Conservation (phyloP, 2,329 filamentous ascomycete genomes). For the Gyromitra esculenta region DNA sequence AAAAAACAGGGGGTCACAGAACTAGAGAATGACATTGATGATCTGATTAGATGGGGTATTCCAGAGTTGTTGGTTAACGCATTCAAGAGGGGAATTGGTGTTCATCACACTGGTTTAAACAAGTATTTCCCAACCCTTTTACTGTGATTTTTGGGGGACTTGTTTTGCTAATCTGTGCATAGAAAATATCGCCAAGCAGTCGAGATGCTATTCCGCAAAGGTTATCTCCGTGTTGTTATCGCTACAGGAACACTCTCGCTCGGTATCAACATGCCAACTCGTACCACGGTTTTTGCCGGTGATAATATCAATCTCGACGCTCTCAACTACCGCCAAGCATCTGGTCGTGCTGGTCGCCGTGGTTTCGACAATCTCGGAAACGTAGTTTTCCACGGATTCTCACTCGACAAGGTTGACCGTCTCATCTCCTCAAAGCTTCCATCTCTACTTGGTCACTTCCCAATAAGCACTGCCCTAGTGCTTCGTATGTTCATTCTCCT, state of each 20-base stretch:
- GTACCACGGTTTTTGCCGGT: constrained; percentile 79
- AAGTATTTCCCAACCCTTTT: constrained; percentile 62
- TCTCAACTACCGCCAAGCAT: constrained; percentile 78
- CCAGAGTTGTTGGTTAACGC: constrained; percentile 68
- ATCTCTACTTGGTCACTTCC: constrained; percentile 79
- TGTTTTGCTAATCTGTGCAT: constrained; percentile 20
- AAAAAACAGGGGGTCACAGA: constrained; percentile 70
- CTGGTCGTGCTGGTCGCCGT: constrained; percentile 80
- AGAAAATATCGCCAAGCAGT: constrained; percentile 73
- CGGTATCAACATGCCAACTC: constrained; percentile 86
- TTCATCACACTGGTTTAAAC: constrained; percentile 84
- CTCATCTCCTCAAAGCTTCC: constrained; percentile 78
- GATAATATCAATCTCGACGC: constrained; percentile 78
- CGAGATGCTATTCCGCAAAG: constrained; percentile 78
- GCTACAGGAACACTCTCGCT: constrained; percentile 78
- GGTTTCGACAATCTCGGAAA: constrained; percentile 84
- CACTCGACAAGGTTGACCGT: constrained; percentile 70
- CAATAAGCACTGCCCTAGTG: constrained; percentile 77
- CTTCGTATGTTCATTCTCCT: constrained; percentile 74
- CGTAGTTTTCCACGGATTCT: constrained; percentile 77
- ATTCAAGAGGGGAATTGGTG: constrained; percentile 74
- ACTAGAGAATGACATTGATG: constrained; percentile 66
- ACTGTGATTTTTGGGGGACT: background rate
- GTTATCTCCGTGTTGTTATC: constrained; percentile 75
- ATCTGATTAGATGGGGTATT: constrained; percentile 66